Evolutionary conservation across 106 monocot species (phyloP).

Genomic region (Dioscorea alata): DNA sequence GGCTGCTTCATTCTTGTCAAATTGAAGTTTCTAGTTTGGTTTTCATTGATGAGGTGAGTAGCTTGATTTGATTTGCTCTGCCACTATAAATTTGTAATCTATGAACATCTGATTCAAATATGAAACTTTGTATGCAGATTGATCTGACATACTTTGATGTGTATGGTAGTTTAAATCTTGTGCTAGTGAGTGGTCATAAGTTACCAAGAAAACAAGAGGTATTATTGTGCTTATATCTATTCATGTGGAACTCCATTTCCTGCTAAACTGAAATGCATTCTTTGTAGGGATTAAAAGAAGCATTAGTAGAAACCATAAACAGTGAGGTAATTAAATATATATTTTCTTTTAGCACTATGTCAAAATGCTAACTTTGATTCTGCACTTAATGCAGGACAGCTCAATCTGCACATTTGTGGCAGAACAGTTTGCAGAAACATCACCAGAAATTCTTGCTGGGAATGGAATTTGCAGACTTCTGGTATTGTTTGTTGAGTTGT

Average conservation of each 20-base stretch:
- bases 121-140: conserved; percentile 7
- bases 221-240: background rate
- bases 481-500: conserved; percentile 6
- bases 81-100: background rate
- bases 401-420: conserved; percentile 22
- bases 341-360: no score
- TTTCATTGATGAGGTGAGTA: conserved; percentile 17
- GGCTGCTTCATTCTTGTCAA: conserved; percentile 12
- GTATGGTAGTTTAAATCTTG: conserved; percentile 26
- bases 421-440: conserved; percentile 14
- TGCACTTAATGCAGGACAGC: conserved; percentile 17
- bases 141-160: conserved; percentile 18
- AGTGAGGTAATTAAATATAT: conserved; percentile 2
- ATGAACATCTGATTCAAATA: background rate
- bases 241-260: background rate
- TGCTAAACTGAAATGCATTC: background rate
- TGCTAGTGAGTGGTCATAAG: conserved; percentile 20
- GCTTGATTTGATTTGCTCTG: background rate
- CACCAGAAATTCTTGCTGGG: conserved; percentile 26
- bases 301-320: conserved; percentile 15
- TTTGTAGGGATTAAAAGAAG: conserved; percentile 26
- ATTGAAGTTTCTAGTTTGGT: conserved; percentile 7
- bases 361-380: background rate
- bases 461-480: conserved; percentile 26
- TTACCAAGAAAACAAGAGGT: conserved; percentile 28